phyloP scores from a whole-genome alignment of 1,284 basidiomycete species.

The Puccinia novopanici region DNA sequence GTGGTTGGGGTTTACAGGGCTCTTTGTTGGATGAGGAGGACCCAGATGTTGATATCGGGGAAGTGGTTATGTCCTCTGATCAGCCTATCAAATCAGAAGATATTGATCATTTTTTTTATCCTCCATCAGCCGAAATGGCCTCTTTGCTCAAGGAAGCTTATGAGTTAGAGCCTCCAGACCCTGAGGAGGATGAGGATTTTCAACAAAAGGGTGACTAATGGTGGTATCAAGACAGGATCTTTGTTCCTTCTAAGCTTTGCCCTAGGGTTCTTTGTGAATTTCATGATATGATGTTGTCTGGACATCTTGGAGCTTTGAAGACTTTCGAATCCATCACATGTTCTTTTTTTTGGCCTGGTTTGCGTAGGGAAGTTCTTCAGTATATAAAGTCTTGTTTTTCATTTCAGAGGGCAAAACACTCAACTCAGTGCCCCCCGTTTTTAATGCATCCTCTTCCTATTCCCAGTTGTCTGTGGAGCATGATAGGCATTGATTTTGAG shows the following conservation, averaged over 20 bases:
- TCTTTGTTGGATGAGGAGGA: neutral
- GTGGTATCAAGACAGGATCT: neutral
- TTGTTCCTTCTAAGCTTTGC: neutral
- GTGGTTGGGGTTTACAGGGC: neutral
- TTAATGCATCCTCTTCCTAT: neutral
- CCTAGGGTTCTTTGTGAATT: neutral
- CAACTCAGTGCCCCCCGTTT: neutral
- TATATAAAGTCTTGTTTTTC: neutral
- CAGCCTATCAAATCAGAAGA: too few species aligned
- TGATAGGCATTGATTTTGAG: neutral
- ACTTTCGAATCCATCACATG: neutral
- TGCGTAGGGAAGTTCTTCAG: neutral
- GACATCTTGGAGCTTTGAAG: neutral
- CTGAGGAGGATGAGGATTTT: too few species aligned
- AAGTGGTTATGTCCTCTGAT: too few species aligned
- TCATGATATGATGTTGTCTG: neutral
- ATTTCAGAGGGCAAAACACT: neutral
- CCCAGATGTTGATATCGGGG: neutral
- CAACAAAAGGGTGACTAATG: neutral
- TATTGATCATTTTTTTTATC: too few species aligned
- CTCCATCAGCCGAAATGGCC: too few species aligned
- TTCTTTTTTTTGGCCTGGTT: neutral
- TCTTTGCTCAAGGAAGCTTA: too few species aligned
- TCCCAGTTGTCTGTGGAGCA: neutral
- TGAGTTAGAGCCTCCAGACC: too few species aligned